Conservation (phyloP, 2,329 filamentous ascomycete genomes). For the Lithohypha guttulata region DNA sequence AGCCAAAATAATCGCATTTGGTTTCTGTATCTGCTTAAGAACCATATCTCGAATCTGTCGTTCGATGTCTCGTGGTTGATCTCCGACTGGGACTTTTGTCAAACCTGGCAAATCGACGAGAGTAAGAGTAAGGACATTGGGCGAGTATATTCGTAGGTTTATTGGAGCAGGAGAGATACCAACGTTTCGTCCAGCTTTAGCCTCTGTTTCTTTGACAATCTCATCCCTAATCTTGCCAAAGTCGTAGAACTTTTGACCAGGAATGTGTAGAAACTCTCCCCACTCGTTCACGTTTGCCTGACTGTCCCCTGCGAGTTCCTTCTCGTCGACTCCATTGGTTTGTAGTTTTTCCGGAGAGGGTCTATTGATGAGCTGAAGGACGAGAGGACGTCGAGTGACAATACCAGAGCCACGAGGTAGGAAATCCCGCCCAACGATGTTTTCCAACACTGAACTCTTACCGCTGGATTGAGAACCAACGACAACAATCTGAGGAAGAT, state of each 20-base stretch:
- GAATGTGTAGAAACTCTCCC: conserved; percentile 97
- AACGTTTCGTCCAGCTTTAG: conserved; percentile 90
- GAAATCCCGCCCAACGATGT: conserved; percentile 97
- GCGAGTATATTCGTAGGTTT: conserved; percentile 96
- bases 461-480: conserved; percentile 98
- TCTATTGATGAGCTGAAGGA: conserved; percentile 96
- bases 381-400: conserved; percentile 87
- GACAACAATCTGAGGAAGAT: conserved; percentile 94
- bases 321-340: conserved; percentile 60
- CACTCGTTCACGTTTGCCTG: conserved; percentile 91
- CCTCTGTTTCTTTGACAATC: conserved; percentile 91
- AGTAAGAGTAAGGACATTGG: conserved; percentile 92
- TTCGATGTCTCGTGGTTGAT: conserved; percentile 94
- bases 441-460: conserved; percentile 98
- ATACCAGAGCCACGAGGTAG: conserved; percentile 95
- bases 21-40: conserved; percentile 94
- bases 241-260: conserved; percentile 93
- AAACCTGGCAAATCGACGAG: conserved; percentile 92
- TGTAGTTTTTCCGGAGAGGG: conserved; percentile 49
- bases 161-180: conserved; percentile 95
- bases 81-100: conserved; percentile 92
- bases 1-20: conserved; percentile 93
- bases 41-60: conserved; percentile 97
- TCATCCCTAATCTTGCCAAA: conserved; percentile 98
- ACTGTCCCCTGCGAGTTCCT: conserved; percentile 53